Evolutionary conservation across 1,139 yeast species (phyloP), one percentile per base, ranked within the genome.

Genomic region (Scheffersomyces lignicola): DNA sequence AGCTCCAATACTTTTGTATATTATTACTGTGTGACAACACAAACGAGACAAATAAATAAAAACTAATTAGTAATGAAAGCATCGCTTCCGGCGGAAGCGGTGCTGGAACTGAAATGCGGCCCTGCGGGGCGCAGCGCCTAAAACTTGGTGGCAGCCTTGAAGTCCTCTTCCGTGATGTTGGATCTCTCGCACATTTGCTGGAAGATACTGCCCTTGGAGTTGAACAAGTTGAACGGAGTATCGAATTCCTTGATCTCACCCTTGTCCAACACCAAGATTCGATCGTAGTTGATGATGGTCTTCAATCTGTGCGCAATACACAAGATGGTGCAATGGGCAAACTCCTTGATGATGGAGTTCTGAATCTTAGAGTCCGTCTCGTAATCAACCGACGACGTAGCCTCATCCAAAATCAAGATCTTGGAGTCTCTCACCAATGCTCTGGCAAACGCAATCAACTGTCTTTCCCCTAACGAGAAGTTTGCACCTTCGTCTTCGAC

Each of bases 191-290:
- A 83, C 87, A 83, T 79, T 36, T 71, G 69, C 42, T 73, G 65
- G 60, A 83, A 55, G 20, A 54, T 49, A 33, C 58, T 45, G 15
- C 41, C 42, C 11, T 40, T 25, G 3, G 29, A 29, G 26, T 48
- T 47, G 39, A 49, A 62, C 38, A 61, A 51, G 17, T 49, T 51
- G 47, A 51, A 46, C 10, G 83, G 83, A 2, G 73, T 62, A 47
- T 78, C 90, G 50, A 72, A 76, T 52, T 83, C 88, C 21, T 62
- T 69, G 26, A 80, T 62, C 41, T 69, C 69, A 39, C 90, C 90
- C 34, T 71, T 62, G 37, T 64, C 70, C 47, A 66, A 52, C 6
- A 65, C 70, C 44, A 66, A 47, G 13, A 66, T 59, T 34, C 60
- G 49, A 42, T 66, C 70, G 43, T 66, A 66, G 36, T 61, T 55